A percentile compares a stretch with the other conserved stretches of the same genome.
These are phyloP conservation scores for Vickermania ingenoplastis DNA, from an alignment of 208 protist genomes.

Conservation along the genomic window DNA sequence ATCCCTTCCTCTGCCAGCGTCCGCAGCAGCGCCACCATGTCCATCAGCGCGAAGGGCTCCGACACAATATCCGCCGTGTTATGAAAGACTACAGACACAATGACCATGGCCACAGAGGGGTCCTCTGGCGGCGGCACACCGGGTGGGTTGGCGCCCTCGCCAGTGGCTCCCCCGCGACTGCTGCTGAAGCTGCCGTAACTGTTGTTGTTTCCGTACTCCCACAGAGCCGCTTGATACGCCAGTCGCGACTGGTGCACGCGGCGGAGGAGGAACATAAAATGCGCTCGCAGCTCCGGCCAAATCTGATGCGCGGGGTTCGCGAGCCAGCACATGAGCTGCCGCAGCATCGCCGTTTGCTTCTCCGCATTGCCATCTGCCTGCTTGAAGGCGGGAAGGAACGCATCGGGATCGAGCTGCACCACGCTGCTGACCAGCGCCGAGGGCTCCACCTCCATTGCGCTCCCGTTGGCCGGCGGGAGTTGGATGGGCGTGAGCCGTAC, in stretches of 20 bases:
- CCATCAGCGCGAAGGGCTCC: not conserved
- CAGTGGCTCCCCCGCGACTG: not conserved
- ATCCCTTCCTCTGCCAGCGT: conserved; percentile 13
- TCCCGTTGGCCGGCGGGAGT: not conserved
- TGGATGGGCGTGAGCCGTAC: conserved; percentile 8
- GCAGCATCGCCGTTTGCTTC: conserved; percentile 17
- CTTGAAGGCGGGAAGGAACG: conserved; percentile 18
- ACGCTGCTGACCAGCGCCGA: conserved; percentile 4
- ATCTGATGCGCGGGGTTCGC: conserved; percentile 21
- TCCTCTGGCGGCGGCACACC: conserved; percentile 1
- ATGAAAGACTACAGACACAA: conserved; percentile 3
- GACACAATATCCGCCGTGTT: conserved; percentile 3
- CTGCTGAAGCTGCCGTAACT: not conserved
- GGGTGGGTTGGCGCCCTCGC: not conserved
- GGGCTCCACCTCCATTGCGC: not conserved
- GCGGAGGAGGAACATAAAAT: conserved; percentile 16
- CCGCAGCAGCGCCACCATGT: conserved; percentile 5
- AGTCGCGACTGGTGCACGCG: conserved; percentile 8
- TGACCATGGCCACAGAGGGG: conserved; percentile 1
- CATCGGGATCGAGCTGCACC: conserved; percentile 8
- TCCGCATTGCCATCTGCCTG: conserved; percentile 3
- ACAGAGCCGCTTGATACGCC: not conserved
- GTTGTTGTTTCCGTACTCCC: not conserved
- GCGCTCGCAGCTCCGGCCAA: conserved; percentile 12
- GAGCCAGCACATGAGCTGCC: conserved; percentile 29